Evolutionary conservation across 2,329 filamentous ascomycete genomes (phyloP), one percentile per base, ranked within the genome.

Genomic region (Ophidiomyces ophidiicola): DNA sequence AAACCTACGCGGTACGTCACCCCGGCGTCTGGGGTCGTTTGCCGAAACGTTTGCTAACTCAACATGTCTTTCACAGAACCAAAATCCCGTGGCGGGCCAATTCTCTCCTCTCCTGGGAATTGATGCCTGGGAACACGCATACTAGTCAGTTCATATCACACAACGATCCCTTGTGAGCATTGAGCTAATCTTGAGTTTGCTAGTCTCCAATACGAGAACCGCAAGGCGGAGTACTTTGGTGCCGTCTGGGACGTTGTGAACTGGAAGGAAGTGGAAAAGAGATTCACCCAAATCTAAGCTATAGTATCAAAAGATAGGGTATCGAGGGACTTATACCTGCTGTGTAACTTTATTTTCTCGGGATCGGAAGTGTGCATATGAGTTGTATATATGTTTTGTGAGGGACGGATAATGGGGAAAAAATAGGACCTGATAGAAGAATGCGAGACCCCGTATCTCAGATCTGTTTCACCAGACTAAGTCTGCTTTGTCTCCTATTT

Each of bases 121-220:
- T 54, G 87, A 94, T 67, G 87, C 86, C 39, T 94, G 86, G 86
- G 86, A 94, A 71, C 86, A 94, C 66, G 86, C 86, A 37, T 93
- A 92, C 71, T 92, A 93, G 70, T 73, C 61, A 66, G 69, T 64
- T 28, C 26, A 29, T 25, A 26, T 33, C 33, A 32, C 17, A n/a
- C 41, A 21, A 25, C 21, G 31, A 23, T 32, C 36, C 6, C 8
- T 4, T n/a, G 6, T 3, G 8, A 17, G 10, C 15, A 10, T 17
- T 26, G 28, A 26, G 31, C 32, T 36, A 20, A 44, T 23, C 17
- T 20, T n/a, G 24, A 14, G n/a, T n/a, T 36, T 43, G 50, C 45
- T 47, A 75, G 72, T 67, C 72, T 94, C 46, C 84, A 94, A 69
- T 94, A 94, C 68, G 75, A 94, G 76, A 94, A 94, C 72, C 80